These are phyloP conservation scores for Omphalotus guepiniiformis DNA, from an alignment of 768 basidiomycete genomes.

Conservation along the genomic window DNA sequence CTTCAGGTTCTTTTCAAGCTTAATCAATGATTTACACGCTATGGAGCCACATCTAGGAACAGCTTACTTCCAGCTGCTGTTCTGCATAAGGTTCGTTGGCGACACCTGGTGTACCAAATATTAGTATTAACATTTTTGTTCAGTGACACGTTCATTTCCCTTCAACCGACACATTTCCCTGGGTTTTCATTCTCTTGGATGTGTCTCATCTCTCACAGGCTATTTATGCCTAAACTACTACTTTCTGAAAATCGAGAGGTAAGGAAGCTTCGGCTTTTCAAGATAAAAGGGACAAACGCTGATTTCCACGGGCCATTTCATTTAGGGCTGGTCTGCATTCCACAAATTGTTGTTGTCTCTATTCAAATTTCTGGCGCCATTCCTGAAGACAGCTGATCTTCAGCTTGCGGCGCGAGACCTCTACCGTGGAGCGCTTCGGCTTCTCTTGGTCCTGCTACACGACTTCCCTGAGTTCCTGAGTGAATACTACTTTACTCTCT, in stretches of 20 bases:
- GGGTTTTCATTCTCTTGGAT: conserved; percentile 99
- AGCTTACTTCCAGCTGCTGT: conserved; percentile 85
- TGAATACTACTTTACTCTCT: conserved; percentile 94
- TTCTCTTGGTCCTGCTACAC: conserved; percentile 92
- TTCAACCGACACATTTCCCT: conserved; percentile 95
- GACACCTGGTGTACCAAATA: too few relatives aligned
- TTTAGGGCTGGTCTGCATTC: conserved; percentile 90
- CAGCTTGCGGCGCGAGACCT: conserved; percentile 79
- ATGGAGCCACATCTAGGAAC: conserved; percentile 83
- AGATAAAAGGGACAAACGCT: too few relatives aligned
- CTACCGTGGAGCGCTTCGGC: conserved; percentile 84
- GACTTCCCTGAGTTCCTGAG: conserved; percentile 99
- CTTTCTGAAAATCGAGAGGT: conserved; percentile 86
- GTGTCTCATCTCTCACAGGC: conserved; percentile 89
- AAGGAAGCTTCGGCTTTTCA: conserved; percentile 13
- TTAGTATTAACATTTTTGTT: too few relatives aligned
- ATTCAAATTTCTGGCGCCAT: conserved; percentile 91
- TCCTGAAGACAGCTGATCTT: conserved; percentile 80
- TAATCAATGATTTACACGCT: conserved; percentile 85
- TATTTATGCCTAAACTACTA: conserved; percentile 96
- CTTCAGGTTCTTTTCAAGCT: conserved; percentile 96
- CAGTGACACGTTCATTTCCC: conserved; percentile 92
- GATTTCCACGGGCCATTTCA: too few relatives aligned
- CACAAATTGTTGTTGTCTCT: conserved; percentile 91
- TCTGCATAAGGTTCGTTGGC: conserved; percentile 73